phyloP scores from a whole-genome alignment of 305 asterid species.

The Plantago coronopus region DNA sequence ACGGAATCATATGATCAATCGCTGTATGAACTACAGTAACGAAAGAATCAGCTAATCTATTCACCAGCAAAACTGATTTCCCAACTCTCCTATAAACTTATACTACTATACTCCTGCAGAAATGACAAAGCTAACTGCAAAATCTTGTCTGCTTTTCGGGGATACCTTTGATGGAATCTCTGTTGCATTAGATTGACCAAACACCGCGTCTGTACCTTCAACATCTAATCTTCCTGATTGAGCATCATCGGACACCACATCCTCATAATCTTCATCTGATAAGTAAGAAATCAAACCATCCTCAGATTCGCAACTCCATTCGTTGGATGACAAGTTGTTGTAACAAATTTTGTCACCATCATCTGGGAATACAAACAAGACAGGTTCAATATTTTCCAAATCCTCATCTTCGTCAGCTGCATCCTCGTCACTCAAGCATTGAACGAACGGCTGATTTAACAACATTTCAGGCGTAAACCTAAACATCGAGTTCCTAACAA shows the following conservation, averaged over 20 bases:
- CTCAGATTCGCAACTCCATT: slow-evolving; percentile 35
- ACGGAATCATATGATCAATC: too few species aligned
- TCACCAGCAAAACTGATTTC: too few species aligned
- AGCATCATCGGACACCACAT: slow-evolving; percentile 39
- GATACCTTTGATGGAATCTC: slow-evolving; percentile 29
- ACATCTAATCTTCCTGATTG: slow-evolving; percentile 29
- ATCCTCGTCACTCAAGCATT: slow-evolving; percentile 41
- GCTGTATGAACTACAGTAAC: too few species aligned
- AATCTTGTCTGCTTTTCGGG: slow-evolving; percentile 25
- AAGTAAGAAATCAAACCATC: slow-evolving; percentile 34
- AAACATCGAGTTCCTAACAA: slow-evolving; percentile 59
- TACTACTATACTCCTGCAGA: slow-evolving; percentile 55
- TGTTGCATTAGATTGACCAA: slow-evolving; percentile 32
- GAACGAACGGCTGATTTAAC: slow-evolving; percentile 56
- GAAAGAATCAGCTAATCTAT: too few species aligned
- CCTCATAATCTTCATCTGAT: slow-evolving; percentile 38
- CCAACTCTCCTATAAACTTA: too few species aligned
- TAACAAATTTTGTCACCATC: too few species aligned
- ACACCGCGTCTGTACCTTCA: slow-evolving; percentile 25
- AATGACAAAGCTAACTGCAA: slow-evolving; percentile 49
- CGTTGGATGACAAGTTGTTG: slow-evolving; percentile 46
- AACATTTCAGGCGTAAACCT: slow-evolving; percentile 82
- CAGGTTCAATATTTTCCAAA: slow-evolving; percentile 49
- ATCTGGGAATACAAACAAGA: too few species aligned
- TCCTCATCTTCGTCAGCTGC: slow-evolving; percentile 35